Evolutionary conservation across 2,329 filamentous ascomycete species (phyloP).

Genomic region (Fusarium chaquense): DNA sequence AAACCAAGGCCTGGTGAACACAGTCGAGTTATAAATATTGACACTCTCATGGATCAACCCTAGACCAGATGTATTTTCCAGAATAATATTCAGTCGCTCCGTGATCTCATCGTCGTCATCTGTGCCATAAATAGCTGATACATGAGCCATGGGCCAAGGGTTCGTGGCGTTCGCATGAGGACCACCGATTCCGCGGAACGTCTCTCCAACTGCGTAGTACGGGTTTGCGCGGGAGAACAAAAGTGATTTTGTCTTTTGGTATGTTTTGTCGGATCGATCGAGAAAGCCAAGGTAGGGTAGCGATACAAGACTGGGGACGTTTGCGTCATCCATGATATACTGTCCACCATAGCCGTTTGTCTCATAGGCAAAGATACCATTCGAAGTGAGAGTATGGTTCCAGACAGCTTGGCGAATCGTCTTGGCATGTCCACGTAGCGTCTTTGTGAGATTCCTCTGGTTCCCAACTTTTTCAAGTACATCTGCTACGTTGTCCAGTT

Average conservation of each 20-base stretch:
- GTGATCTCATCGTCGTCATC: constrained; percentile 17
- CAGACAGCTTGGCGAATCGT: constrained; percentile 14
- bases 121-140: constrained; percentile 19
- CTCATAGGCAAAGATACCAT: constrained; percentile 25
- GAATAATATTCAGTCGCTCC: constrained; percentile 1
- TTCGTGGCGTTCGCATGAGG: constrained; percentile 22
- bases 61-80: constrained; percentile 22
- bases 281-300: constrained; percentile 24
- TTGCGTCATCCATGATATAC: constrained; percentile 36
- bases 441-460: background rate
- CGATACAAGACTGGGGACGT: constrained; percentile 20
- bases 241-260: constrained; percentile 16
- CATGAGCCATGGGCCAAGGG: constrained; percentile 24
- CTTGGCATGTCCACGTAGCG: constrained; percentile 1
- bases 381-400: constrained; percentile 17
- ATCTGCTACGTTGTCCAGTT: constrained; percentile 16
- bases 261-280: constrained; percentile 3
- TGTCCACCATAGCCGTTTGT: constrained; percentile 29
- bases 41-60: constrained; percentile 28
- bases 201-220: constrained; percentile 15
- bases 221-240: constrained; percentile 25
- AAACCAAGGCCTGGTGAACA: constrained; percentile 24
- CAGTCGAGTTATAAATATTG: constrained; percentile 16
- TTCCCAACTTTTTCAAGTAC: background rate
- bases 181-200: constrained; percentile 19